Evolutionary conservation across 164 flowering plant species (phyloP).

Genomic region (Magnolia kwangsiensis): DNA sequence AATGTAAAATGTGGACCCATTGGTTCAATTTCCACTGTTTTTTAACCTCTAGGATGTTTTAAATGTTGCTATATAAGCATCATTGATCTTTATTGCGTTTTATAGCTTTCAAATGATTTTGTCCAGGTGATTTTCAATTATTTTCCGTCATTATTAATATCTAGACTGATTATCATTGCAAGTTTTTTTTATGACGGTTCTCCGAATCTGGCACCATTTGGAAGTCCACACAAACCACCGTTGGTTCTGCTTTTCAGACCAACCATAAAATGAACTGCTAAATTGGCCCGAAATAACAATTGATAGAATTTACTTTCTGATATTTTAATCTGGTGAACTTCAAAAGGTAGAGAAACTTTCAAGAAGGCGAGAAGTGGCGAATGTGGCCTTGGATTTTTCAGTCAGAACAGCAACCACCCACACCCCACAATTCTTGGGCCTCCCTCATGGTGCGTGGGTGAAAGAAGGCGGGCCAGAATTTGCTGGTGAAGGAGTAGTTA

Average conservation of each 20-base stretch:
- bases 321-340: slow-evolving; percentile 3
- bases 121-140: too few relatives aligned
- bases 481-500: slow-evolving; percentile 92
- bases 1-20: background rate
- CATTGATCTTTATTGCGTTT: too few relatives aligned
- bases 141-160: too few relatives aligned
- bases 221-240: background rate
- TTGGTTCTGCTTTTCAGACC: background rate
- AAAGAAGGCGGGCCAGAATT: slow-evolving; percentile 77
- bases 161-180: too few relatives aligned
- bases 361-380: slow-evolving; percentile 76
- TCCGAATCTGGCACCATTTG: background rate
- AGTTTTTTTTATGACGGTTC: too few relatives aligned
- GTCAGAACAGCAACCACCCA: slow-evolving; percentile 93
- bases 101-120: too few relatives aligned
- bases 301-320: background rate
- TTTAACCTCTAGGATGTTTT: background rate
- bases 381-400: slow-evolving; percentile 83
- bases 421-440: slow-evolving; percentile 89
- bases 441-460: slow-evolving; percentile 88
- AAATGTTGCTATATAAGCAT: too few relatives aligned
- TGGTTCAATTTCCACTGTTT: background rate
- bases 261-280: background rate
- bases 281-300: background rate
- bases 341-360: slow-evolving; percentile 77